Percentiles rank a stretch among this genome's conserved stretches.
Conservation (phyloP, 352 stramenopile genomes). For the Globisporangium viniferum region DNA sequence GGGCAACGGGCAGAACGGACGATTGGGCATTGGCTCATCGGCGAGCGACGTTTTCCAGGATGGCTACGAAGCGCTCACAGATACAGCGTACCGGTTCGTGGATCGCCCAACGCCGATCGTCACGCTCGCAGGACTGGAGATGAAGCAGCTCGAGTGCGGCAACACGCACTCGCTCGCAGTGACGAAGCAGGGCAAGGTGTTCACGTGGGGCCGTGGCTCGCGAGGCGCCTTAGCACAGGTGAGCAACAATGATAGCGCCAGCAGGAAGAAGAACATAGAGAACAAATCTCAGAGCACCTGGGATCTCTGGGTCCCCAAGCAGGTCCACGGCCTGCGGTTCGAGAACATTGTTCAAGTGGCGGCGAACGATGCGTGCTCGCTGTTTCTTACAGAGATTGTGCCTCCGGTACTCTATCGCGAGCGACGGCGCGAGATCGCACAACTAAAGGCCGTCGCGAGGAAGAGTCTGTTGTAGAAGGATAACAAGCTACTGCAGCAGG, state of each 20-base stretch:
- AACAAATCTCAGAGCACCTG: conserved; percentile 1
- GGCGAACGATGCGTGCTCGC: conserved; percentile 55
- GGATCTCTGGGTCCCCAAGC: conserved; percentile 42
- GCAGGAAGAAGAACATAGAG: neutral
- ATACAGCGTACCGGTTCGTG: conserved; percentile 57
- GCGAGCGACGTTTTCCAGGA: conserved; percentile 35
- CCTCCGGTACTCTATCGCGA: conserved; percentile 32
- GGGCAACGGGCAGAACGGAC: conserved; percentile 56
- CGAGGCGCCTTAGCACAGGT: conserved; percentile 44
- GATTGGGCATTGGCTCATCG: conserved; percentile 39
- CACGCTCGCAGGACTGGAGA: conserved; percentile 41
- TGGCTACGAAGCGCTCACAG: conserved; percentile 70
- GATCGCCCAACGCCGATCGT: conserved; percentile 36
- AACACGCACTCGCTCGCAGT: conserved; percentile 53
- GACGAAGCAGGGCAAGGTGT: conserved; percentile 44
- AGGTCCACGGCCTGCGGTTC: conserved; percentile 47
- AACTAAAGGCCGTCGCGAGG: conserved; percentile 30
- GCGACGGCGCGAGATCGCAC: conserved; percentile 42
- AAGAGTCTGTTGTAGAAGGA: conserved; percentile 14
- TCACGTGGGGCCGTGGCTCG: conserved; percentile 54
- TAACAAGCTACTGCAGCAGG: too few relatives aligned
- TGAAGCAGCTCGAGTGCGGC: conserved; percentile 49
- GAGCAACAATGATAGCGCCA: neutral
- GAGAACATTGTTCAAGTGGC: conserved; percentile 43
- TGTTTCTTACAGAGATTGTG: conserved; percentile 54